Evolutionary conservation across 2,329 filamentous ascomycete species (phyloP), one percentile per base, ranked within the genome.

Genomic region (Cladosporium colombiae): DNA sequence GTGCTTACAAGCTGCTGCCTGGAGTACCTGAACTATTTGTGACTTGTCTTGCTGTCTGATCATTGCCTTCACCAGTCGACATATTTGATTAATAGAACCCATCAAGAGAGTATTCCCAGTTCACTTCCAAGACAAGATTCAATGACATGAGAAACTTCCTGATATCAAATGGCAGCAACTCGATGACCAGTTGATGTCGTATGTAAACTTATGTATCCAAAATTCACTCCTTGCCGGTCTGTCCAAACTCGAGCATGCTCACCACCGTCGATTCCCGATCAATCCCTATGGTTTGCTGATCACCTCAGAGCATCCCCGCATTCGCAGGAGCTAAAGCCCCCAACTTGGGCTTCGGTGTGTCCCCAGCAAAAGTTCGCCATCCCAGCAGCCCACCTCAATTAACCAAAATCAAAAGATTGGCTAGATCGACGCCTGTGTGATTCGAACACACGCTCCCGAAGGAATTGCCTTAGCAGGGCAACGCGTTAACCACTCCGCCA

Each of bases 401-500:
- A 23, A 23, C 40, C n/a, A 46, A 46, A 46, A 31, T 13, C 52
- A 55, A 55, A 55, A 55, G n/a, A 29, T 16, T 11, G 4, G n/a
- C 13, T n/a, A 55, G 49, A 50, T 61, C 68, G 68, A 70, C 62
- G 74, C 76, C 76, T 78, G 74, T 73, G 75, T 74, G 77, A 78
- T 78, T 78, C 77, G 76, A 78, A 78, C 77, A 74, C 75, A 74
- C 74, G 77, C 76, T 73, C 76, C 75, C 77, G 77, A 78, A 73
- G 74, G 49, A 23, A 62, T 44, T n/a, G 10, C 21, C 56, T 59
- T 59, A 59, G 56, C 56, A 59, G 56, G 56, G 21, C 10, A 16
- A 37, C 56, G 35, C 56, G 56, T 59, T 59, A 59, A 59, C 56
- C 56, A 59, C 56, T 59, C 56, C 56, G 56, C 35, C 56, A 59